Base-by-base conservation (phyloP, 768 basidiomycete species). In the Amanita molliuscula region DNA sequence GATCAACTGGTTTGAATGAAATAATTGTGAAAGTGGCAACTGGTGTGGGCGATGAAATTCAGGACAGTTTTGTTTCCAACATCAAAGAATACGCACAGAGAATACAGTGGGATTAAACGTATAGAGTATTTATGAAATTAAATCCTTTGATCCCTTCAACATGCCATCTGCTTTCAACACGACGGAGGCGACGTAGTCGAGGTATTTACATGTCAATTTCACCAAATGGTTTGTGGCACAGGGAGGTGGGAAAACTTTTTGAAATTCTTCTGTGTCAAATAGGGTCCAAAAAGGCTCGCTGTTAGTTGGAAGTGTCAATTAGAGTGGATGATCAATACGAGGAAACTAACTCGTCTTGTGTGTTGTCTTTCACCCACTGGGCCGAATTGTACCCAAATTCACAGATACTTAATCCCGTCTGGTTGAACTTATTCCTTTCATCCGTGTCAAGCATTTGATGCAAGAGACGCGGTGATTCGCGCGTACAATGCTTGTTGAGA, bases 21-120 rank as follows among this genome's bases (percentile, higher is more conserved):
- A 81, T 96, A n/a, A 78, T 98, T 50, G 64, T 96, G 26, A 84
- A 90, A 64, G 84, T 96, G 6, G 94, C 85, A 26, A 84, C 91
- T 4, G 95, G 95, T 0, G 78, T 73, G 11, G 87, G 82, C 2
- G 65, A 87, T 52, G 82, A 89, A 58, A 68, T 93, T 26, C 61
- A 76, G 53, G 82, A 92, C 51, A 70, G 60, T 44, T 81, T 81
- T 55, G 84, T 88, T 43, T 92, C 88, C 1, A 69, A 79, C 50
- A 94, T 98, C 54, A 72, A 76, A 51, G 78, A 86, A 56, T 94
- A 92, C 58, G 75, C 82, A 9, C 65, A 66, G 52, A 78, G 70
- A 63, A 83, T 95, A 59, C 66, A 76, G 33, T 95, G 93, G 93
- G 89, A 92, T 65, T 77, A 46, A 18, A 57, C 69, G 49, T 48